These are phyloP conservation scores for Fusarium tupiense DNA, from an alignment of 2,329 filamentous ascomycete species.

Conservation along the genomic window DNA sequence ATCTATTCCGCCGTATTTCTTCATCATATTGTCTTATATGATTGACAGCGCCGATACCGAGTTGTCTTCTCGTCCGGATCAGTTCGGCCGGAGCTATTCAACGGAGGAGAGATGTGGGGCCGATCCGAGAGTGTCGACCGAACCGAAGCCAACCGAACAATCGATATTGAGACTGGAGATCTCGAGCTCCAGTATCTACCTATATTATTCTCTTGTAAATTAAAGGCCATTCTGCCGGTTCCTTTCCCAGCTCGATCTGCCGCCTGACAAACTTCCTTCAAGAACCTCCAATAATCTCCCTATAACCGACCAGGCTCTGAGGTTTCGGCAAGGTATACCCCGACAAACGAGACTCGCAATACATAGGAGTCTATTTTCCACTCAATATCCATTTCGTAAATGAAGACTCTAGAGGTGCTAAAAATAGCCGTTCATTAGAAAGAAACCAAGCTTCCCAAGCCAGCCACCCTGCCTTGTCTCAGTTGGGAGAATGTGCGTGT, in stretches of 20 bases:
- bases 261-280: background rate
- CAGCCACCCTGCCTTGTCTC: background rate
- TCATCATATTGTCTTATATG: background rate
- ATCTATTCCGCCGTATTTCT: fast-evolving
- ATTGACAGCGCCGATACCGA: too few relatives aligned
- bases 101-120: background rate
- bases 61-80: background rate
- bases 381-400: fast-evolving
- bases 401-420: background rate
- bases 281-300: background rate
- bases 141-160: background rate
- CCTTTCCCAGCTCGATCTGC: background rate
- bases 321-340: background rate
- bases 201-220: fast-evolving
- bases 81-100: background rate
- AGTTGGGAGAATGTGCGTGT: fast-evolving
- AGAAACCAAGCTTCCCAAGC: background rate
- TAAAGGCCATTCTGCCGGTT: fast-evolving
- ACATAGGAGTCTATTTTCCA: background rate
- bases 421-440: too few relatives aligned
- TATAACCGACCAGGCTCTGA: too few relatives aligned
- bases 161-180: background rate
- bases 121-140: background rate
- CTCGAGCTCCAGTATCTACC: background rate
- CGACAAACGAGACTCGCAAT: background rate